phyloP scores from a whole-genome alignment of 192 early-diverging fungal genomes.

The Diversispora eburnea region DNA sequence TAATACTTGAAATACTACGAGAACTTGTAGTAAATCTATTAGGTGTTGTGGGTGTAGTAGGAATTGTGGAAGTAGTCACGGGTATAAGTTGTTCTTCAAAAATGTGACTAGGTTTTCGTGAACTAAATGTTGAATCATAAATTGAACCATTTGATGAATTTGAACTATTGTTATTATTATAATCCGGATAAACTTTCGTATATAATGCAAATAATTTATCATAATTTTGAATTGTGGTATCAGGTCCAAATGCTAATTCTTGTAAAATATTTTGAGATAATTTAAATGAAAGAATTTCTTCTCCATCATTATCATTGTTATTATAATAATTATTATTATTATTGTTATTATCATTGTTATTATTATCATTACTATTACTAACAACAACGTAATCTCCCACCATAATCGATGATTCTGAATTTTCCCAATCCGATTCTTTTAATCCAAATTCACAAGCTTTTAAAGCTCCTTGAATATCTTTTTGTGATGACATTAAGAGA shows the following conservation, averaged over 20 bases:
- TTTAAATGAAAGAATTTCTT: slow-evolving; percentile 57
- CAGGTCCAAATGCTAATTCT: slow-evolving; percentile 49
- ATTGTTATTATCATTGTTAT: too few relatives aligned
- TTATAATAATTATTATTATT: slow-evolving; percentile 8
- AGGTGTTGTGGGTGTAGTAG: background rate
- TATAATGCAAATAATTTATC: slow-evolving; percentile 63
- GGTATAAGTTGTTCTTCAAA: slow-evolving; percentile 13
- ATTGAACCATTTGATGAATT: slow-evolving; percentile 25
- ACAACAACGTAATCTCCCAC: too few relatives aligned
- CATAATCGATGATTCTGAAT: slow-evolving; percentile 23
- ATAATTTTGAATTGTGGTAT: slow-evolving; percentile 50
- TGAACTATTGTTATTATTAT: slow-evolving; percentile 9
- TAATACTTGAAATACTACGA: slow-evolving; percentile 31
- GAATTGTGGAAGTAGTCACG: background rate
- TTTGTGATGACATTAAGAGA: slow-evolving; percentile 62
- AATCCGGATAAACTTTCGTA: slow-evolving; percentile 45
- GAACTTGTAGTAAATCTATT: slow-evolving; percentile 28
- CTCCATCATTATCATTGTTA: slow-evolving; percentile 46
- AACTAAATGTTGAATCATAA: slow-evolving; percentile 31
- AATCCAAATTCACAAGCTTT: slow-evolving; percentile 61
- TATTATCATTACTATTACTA: too few relatives aligned
- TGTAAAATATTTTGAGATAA: slow-evolving; percentile 58
- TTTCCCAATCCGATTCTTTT: slow-evolving; percentile 53
- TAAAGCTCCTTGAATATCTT: slow-evolving; percentile 61
- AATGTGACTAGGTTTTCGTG: slow-evolving; percentile 26